Conservation (phyloP, 306 rosid genomes). For the Ormosia semicastrata region DNA sequence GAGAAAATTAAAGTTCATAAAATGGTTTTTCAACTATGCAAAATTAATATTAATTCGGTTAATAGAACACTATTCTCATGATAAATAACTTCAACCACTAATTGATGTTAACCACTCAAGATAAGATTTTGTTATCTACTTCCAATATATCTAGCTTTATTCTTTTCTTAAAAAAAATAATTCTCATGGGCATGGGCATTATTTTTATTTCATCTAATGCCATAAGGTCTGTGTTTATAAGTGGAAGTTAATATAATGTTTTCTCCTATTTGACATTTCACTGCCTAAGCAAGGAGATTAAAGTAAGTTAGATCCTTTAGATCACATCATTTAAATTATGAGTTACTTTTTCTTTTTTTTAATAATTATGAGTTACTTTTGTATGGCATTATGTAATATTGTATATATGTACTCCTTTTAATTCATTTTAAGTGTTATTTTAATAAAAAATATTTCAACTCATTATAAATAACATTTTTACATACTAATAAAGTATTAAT, state of each 20-base stretch:
- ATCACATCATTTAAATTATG: too few relatives aligned
- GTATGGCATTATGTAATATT: neutral
- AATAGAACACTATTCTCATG: neutral
- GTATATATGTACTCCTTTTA: neutral
- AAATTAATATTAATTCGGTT: neutral
- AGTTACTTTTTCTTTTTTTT: too few relatives aligned
- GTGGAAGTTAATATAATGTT: too few relatives aligned
- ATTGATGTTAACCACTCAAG: conserved; percentile 3
- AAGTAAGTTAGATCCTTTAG: neutral
- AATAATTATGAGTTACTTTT: neutral
- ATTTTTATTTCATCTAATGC: neutral
- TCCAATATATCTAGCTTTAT: neutral
- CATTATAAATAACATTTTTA: too few relatives aligned
- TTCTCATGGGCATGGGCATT: neutral
- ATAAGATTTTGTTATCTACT: neutral
- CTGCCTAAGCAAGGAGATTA: neutral
- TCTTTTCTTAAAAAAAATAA: neutral
- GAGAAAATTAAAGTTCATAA: neutral
- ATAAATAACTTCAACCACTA: neutral
- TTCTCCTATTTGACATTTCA: neutral
- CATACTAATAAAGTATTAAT: too few relatives aligned
- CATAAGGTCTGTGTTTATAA: too few relatives aligned
- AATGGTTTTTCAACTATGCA: neutral
- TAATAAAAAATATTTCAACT: too few relatives aligned
- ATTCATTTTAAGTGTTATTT: too few relatives aligned